Evolutionary conservation across 371 early-diverging fungal genomes (phyloP), one percentile per base, ranked within the genome.

Genomic region (Mortierella sp.): DNA sequence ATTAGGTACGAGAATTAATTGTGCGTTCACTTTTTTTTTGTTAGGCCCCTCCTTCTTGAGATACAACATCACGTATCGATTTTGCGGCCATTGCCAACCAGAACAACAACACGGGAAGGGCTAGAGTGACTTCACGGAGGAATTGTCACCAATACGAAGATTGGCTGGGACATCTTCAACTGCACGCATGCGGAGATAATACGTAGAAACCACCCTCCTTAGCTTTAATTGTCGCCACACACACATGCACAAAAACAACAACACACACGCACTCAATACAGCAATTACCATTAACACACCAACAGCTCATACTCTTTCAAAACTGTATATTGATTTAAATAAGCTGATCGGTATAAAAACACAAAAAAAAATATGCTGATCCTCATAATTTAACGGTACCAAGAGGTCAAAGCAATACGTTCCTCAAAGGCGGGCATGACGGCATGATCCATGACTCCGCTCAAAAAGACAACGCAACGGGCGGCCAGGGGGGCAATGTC

Each of bases 381-480:
- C 14, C 9, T 52, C 14, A 19, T 63, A 21, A 19, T 13, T 68
- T 83, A 92, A 70, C 93, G 89, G 84, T 91, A 84, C 93, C 93
- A 92, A 1, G 91, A 89, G 13, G 93, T 92, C 78, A 92, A 71
- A 44, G 91, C 91, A 73, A 88, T 90, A 44, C 91, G 88, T 65
- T 89, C 88, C 47, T 85, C 89, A 38, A 89, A 87, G n/a, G 92
- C 86, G 31, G 91, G 89, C 42, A 92, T 75, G 21, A 94, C 91
- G 31, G 91, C 93, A 88, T 94, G 91, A 73, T 94, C 93, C 44
- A 92, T 89, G 24, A 91, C 94, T 44, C 94, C 94, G 70, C 90
- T 92, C 75, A 94, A 73, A 72, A 92, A 91, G n/a, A 94, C 54
- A n/a, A 94, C 89, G 45, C 93, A 76, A 10, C 91, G 89, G 0